A percentile compares a stretch with the other conserved stretches of the same genome.
phyloP scores from a whole-genome alignment of 345 rosid genomes.

The Hypericum perforatum region DNA sequence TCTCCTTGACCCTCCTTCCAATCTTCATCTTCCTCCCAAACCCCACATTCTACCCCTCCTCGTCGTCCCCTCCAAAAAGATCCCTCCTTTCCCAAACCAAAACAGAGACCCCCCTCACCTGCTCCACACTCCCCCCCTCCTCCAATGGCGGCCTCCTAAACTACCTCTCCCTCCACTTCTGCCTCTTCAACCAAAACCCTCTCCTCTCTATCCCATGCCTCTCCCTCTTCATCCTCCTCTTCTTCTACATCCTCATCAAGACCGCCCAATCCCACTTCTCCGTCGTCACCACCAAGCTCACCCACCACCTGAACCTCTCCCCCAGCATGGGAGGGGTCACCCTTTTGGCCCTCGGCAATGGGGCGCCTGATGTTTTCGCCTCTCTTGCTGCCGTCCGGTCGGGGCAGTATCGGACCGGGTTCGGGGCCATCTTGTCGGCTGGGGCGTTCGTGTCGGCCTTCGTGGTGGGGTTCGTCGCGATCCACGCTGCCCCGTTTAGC shows the following conservation, averaged over 20 bases:
- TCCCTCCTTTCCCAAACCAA: constrained; percentile 28
- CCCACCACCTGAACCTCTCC: constrained; percentile 54
- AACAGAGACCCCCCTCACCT: constrained; percentile 12
- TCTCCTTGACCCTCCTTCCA: constrained; percentile 7
- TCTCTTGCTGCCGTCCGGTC: constrained; percentile 73
- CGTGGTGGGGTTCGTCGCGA: constrained; percentile 92
- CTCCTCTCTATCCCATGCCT: constrained; percentile 48
- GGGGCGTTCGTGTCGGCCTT: constrained; percentile 87
- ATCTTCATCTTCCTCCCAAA: constrained; percentile 10
- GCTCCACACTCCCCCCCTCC: constrained; percentile 22
- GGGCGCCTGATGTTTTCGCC: constrained; percentile 89
- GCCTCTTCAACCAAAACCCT: constrained; percentile 35
- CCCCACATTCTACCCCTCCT: constrained; percentile 15
- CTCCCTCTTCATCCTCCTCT: constrained; percentile 49
- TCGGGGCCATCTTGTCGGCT: constrained; percentile 84
- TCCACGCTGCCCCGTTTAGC: constrained; percentile 73
- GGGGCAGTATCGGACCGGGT: constrained; percentile 82
- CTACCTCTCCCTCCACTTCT: constrained; percentile 59
- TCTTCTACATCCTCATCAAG: constrained; percentile 80
- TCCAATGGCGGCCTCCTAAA: constrained; percentile 38
- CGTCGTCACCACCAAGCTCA: constrained; percentile 73
- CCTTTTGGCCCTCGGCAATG: constrained; percentile 85
- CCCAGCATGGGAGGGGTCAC: constrained; percentile 93
- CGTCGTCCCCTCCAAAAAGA: constrained; percentile 30
- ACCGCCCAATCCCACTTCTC: constrained; percentile 96